A percentile compares a stretch with the other conserved stretches of the same genome.
These are phyloP conservation scores for Lecanicillium sp. DNA, from an alignment of 2,329 filamentous ascomycete species.

Conservation along the genomic window DNA sequence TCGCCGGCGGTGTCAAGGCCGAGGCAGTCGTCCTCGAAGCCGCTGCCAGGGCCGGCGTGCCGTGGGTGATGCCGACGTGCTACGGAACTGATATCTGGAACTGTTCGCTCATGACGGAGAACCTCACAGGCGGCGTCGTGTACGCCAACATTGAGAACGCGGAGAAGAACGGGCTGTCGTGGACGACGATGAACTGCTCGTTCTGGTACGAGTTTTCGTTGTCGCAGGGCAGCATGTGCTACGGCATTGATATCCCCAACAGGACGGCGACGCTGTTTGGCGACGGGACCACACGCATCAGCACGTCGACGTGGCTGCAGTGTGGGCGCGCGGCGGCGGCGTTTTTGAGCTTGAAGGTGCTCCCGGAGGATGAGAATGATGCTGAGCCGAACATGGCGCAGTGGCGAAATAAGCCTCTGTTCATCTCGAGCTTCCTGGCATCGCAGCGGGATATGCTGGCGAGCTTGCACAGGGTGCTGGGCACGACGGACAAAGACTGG, in stretches of 20 bases:
- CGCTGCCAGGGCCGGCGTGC: slow-evolving; percentile 44
- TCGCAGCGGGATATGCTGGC: slow-evolving; percentile 61
- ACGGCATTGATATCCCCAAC: slow-evolving; percentile 45
- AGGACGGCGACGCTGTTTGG: slow-evolving; percentile 42
- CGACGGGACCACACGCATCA: slow-evolving; percentile 51
- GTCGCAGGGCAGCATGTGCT: slow-evolving; percentile 26
- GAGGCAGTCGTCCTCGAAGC: slow-evolving; percentile 42
- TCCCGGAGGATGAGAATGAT: slow-evolving; percentile 35
- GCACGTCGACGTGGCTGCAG: slow-evolving; percentile 54
- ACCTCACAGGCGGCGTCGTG: slow-evolving; percentile 15
- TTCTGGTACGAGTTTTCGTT: slow-evolving; percentile 51
- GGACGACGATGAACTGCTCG: slow-evolving; percentile 34
- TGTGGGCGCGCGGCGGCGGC: slow-evolving; percentile 48
- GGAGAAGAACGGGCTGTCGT: slow-evolving; percentile 28
- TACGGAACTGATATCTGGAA: slow-evolving; percentile 29
- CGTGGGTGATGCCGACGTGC: slow-evolving; percentile 47
- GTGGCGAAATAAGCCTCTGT: slow-evolving; percentile 41
- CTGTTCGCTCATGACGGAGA: slow-evolving; percentile 27
- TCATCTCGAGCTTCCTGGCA: slow-evolving; percentile 50
- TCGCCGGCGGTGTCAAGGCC: slow-evolving; percentile 33
- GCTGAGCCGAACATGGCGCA: slow-evolving; percentile 31
- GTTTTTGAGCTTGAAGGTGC: slow-evolving; percentile 38
- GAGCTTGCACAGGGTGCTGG: slow-evolving; percentile 52
- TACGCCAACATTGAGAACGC: slow-evolving; percentile 29
- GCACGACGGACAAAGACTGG: slow-evolving; percentile 56